Evolutionary conservation across 2,329 filamentous ascomycete species (phyloP).

Genomic region (Fusarium sp.): DNA sequence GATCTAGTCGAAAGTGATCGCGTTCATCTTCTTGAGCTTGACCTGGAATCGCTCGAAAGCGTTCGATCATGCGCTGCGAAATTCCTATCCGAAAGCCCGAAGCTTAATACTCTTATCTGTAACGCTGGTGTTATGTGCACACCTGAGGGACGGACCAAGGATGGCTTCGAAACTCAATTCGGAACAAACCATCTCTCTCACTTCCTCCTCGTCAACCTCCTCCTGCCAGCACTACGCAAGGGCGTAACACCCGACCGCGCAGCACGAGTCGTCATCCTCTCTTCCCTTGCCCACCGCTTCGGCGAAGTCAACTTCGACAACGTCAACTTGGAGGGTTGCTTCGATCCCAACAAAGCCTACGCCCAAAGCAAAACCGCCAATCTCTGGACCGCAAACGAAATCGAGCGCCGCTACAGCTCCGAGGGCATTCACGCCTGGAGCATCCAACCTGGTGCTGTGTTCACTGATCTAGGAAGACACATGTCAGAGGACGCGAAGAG

Average conservation of each 20-base stretch:
- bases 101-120: not conserved
- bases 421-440: conserved; percentile 4
- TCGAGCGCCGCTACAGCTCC: not conserved
- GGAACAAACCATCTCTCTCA: conserved; percentile 6
- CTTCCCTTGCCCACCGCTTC: conserved; percentile 6
- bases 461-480: not conserved
- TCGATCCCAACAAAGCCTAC: conserved; percentile 4
- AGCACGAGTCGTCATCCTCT: not conserved
- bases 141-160: not conserved
- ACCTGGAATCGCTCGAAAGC: not conserved
- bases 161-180: conserved; percentile 10
- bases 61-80: not conserved
- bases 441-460: not conserved
- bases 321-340: conserved; percentile 7
- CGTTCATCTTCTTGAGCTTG: not conserved
- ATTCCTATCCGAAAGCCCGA: not conserved
- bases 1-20: not conserved
- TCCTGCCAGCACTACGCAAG: not conserved
- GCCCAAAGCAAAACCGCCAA: not conserved
- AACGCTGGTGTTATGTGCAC: conserved; percentile 13
- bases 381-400: conserved; percentile 14
- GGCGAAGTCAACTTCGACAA: conserved; percentile 1
- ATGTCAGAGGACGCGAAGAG: conserved; percentile 5
- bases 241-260: not conserved
- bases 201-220: not conserved